Base-by-base conservation (phyloP, 192 early-diverging fungal genomes). In the Jimgerdemannia lactiflua region DNA sequence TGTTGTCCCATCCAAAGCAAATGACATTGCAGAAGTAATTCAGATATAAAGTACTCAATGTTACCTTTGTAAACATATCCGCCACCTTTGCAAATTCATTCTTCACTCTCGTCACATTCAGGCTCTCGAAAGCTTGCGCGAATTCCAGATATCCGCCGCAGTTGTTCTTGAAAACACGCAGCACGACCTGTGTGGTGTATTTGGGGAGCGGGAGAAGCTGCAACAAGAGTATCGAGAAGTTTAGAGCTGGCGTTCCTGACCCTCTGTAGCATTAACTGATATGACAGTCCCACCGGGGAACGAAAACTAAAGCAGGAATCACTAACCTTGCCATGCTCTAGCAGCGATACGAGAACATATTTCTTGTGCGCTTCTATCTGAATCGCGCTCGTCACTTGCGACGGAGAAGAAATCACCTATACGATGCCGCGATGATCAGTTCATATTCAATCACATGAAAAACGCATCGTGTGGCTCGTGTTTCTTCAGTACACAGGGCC, bases 321-420 rank as follows among this genome's bases (percentile, higher is more conserved):
- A 41, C 41, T 70, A 59, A 90, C 82, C 69, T 75, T 79, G 67
- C 93, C 93, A 40, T 87, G 43, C 7, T 83, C 78, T 19, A 94
- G 82, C 10, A 95, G 74, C 6, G 87, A 89, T 39, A 89, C 82
- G 29, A 96, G 77, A 3, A 89, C 75, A 71, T 83, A 92, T 70
- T 92, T 92, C 69, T 92, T 91, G 83, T 90, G 88, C 0, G 91
- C 89, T 78, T 95, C 92, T 43, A 95, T 74, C 78, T 94, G 92
- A 71, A 96, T 94, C 19, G 84, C 82, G 70, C 91, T 93, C 3
- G 84, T 73, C 0, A 83, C 85, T 42, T 84, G 80, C 2, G 89
- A 84, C 17, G 94, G 94, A 6, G 92, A 86, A 29, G 90, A 86
- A 10, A 96, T 80, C 4, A 81, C 88, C 87, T 82, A 79, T 68